Conservation (phyloP, 2,329 filamentous ascomycete species). For the Sporothrix luriei region DNA sequence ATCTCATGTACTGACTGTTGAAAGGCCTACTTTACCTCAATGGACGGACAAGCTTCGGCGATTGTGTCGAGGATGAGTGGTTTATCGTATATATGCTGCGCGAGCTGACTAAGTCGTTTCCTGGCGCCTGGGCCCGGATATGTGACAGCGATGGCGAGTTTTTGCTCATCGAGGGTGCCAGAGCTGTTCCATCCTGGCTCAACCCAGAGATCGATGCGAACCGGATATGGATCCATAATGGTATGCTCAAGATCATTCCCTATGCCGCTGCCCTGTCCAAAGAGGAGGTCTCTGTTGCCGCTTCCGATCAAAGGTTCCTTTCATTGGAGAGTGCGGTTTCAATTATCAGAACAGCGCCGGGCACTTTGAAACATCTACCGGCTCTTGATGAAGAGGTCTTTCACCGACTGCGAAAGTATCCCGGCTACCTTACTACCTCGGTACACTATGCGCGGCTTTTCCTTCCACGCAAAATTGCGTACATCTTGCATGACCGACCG, state of each 20-base stretch:
- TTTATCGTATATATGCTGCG: conserved; percentile 86
- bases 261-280: background rate
- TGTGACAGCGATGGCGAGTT: conserved; percentile 94
- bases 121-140: conserved; percentile 77
- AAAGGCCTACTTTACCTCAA: conserved; percentile 64
- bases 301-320: conserved; percentile 50
- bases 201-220: conserved; percentile 88
- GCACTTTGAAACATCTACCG: conserved; percentile 67
- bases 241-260: conserved; percentile 42
- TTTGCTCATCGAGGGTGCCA: conserved; percentile 89
- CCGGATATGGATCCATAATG: conserved; percentile 84
- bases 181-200: conserved; percentile 83
- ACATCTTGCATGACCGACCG: conserved; percentile 73
- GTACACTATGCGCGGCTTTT: conserved; percentile 74
- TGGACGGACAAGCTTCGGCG: conserved; percentile 83
- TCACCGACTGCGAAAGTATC: conserved; percentile 83
- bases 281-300: background rate
- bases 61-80: conserved; percentile 97
- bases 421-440: conserved; percentile 69
- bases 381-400: conserved; percentile 87
- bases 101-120: conserved; percentile 73
- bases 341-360: conserved; percentile 59
- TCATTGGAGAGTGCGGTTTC: conserved; percentile 65
- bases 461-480: conserved; percentile 80
- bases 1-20: background rate